Percentiles rank a stretch among this genome's conserved stretches.
Conservation (phyloP, 176 grass and related monocot genomes). For the Cocos nucifera region DNA sequence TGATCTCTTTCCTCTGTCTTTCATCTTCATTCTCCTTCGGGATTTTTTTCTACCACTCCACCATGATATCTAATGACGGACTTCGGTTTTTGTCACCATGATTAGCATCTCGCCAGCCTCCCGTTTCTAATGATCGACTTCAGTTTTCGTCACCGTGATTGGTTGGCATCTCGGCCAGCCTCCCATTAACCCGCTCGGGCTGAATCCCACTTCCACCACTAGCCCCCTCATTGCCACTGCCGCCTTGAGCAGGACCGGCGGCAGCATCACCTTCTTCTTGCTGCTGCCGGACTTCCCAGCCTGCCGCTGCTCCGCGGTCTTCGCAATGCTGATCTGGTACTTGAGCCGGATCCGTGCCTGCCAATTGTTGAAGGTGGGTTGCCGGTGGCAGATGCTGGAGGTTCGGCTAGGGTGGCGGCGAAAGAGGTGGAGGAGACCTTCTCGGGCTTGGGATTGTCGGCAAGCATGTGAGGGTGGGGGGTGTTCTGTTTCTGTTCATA, state of each 20-base stretch:
- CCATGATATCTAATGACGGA: no score
- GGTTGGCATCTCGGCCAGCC: constrained; percentile 20
- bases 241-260: constrained; percentile 60
- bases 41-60: no score
- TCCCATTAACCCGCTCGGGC: constrained; percentile 61
- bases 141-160: no score
- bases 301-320: constrained; percentile 37
- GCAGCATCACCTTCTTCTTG: constrained; percentile 51
- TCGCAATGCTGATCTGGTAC: constrained; percentile 56
- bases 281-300: constrained; percentile 9
- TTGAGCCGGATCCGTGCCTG: constrained; percentile 12
- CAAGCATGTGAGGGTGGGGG: constrained; percentile 6
- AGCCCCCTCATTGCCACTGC: constrained; percentile 28
- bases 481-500: constrained; percentile 2
- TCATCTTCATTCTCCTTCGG: no score
- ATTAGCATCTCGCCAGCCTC: neutral
- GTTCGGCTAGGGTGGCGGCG: constrained; percentile 22
- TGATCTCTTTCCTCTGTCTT: no score
- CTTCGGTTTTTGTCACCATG: no score
- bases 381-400: constrained; percentile 21
- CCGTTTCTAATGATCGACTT: no score
- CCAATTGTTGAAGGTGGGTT: no score
- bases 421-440: constrained; percentile 13
- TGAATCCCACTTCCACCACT: constrained; percentile 67
- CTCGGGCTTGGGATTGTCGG: constrained; percentile 20